A percentile compares a stretch with the other conserved stretches of the same genome.
Evolutionary conservation across 129 eudicot genomes (phyloP).

Genomic region (Flaveria bidentis): DNA sequence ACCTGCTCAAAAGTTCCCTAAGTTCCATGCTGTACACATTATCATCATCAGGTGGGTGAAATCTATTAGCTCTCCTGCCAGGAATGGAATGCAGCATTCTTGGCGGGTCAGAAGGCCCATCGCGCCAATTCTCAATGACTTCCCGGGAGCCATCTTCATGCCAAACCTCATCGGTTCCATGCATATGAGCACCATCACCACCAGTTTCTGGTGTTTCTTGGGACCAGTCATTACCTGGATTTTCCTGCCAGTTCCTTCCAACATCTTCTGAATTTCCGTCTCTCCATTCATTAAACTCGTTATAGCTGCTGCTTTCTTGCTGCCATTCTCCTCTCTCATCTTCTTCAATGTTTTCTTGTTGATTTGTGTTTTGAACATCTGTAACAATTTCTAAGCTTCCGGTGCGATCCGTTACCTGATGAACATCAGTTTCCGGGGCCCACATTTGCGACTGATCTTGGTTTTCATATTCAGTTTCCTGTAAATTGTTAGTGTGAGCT

Average conservation of each 20-base stretch:
- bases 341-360: conserved; percentile 47
- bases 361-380: conserved; percentile 44
- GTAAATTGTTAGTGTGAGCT: conserved; percentile 41
- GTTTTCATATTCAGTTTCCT: conserved; percentile 60
- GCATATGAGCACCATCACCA: conserved; percentile 46
- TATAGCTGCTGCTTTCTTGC: conserved; percentile 39
- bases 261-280: conserved; percentile 43
- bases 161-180: conserved; percentile 59
- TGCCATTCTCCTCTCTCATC: conserved; percentile 60
- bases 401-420: conserved; percentile 45
- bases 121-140: conserved; percentile 70
- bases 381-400: conserved; percentile 42
- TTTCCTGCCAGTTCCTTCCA: conserved; percentile 57
- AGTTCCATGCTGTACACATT: conserved; percentile 99
- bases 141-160: conserved; percentile 59
- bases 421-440: conserved; percentile 45
- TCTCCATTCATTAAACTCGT: conserved; percentile 58
- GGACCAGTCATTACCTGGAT: conserved; percentile 52
- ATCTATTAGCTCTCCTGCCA: conserved; percentile 64
- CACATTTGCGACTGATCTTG: conserved; percentile 44
- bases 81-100: conserved; percentile 65
- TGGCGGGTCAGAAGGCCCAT: conserved; percentile 68
- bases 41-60: conserved; percentile 96
- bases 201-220: conserved; percentile 47
- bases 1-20: conserved; percentile 98